These are phyloP conservation scores for Penicillium sp. DNA, from an alignment of 2,329 filamentous ascomycete genomes.

Conservation along the genomic window DNA sequence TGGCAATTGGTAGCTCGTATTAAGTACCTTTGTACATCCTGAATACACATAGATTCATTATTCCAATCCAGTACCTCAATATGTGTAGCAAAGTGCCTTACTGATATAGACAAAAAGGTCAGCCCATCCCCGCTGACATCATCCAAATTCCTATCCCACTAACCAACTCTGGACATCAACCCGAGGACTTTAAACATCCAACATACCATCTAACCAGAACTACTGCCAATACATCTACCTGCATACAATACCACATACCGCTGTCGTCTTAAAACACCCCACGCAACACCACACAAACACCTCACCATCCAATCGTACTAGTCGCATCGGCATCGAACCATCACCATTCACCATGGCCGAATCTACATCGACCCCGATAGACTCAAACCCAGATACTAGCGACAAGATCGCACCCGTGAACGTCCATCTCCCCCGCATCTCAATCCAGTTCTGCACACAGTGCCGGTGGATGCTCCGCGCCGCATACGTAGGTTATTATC, in stretches of 20 bases:
- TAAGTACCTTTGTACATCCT: neutral
- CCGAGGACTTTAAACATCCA: neutral
- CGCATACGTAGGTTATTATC: conserved; percentile 64
- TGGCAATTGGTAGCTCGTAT: neutral
- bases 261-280: neutral
- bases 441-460: conserved; percentile 91
- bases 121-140: conserved; percentile 19
- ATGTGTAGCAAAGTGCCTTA: neutral
- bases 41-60: neutral
- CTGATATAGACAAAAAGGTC: neutral
- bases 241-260: neutral
- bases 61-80: neutral
- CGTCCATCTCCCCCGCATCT: conserved; percentile 62
- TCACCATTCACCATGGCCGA: neutral
- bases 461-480: conserved; percentile 89
- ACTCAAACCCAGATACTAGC: neutral
- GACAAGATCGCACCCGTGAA: neutral
- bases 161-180: neutral
- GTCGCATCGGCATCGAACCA: neutral
- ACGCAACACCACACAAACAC: neutral
- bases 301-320: neutral
- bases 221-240: neutral
- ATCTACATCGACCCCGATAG: neutral
- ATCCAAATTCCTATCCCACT: conserved; percentile 15
- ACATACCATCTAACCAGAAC: neutral